Conservation (phyloP, 768 basidiomycete species). For the Phylloporus arenicola region DNA sequence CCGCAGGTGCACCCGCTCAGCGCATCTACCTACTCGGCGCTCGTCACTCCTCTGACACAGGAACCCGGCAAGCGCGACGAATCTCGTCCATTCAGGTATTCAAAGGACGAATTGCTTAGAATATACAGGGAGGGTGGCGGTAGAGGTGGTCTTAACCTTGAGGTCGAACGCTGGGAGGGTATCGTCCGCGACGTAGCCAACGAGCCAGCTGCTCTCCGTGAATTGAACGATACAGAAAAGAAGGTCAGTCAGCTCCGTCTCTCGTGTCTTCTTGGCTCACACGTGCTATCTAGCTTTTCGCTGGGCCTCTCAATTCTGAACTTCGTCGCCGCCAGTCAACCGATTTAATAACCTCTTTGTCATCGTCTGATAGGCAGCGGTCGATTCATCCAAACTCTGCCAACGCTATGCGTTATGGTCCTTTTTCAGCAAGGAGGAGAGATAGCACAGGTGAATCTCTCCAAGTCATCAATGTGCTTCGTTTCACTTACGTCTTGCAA, state of each 20-base stretch:
- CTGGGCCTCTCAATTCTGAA: conserved; percentile 78
- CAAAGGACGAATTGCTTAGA: conserved; percentile 77
- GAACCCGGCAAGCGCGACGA: conserved; percentile 56
- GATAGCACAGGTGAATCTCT: conserved; percentile 57
- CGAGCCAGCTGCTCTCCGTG: conserved; percentile 72
- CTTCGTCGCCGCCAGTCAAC: conserved; percentile 79
- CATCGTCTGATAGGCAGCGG: conserved; percentile 58
- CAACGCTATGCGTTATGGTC: conserved; percentile 60
- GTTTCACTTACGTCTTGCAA: conserved; percentile 11
- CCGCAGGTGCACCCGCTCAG: conserved; percentile 46
- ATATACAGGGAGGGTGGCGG: conserved; percentile 79
- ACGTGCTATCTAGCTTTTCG: conserved; percentile 57
- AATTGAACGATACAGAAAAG: conserved; percentile 79
- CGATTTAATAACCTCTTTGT: conserved; percentile 61
- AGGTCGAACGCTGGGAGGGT: conserved; percentile 87
- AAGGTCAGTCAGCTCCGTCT: conserved; percentile 53
- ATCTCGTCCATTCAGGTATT: conserved; percentile 77
- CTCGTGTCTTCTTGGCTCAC: conserved; percentile 20
- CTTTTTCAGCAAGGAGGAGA: conserved; percentile 52
- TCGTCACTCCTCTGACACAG: conserved; percentile 42
- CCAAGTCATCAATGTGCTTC: not conserved
- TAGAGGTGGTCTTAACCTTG: conserved; percentile 68
- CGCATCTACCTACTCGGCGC: conserved; percentile 68
- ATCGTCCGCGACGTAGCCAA: conserved; percentile 71
- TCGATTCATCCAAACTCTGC: conserved; percentile 45